Evolutionary conservation across 441 rosid species (phyloP).

Genomic region (Theobroma grandiflorum): DNA sequence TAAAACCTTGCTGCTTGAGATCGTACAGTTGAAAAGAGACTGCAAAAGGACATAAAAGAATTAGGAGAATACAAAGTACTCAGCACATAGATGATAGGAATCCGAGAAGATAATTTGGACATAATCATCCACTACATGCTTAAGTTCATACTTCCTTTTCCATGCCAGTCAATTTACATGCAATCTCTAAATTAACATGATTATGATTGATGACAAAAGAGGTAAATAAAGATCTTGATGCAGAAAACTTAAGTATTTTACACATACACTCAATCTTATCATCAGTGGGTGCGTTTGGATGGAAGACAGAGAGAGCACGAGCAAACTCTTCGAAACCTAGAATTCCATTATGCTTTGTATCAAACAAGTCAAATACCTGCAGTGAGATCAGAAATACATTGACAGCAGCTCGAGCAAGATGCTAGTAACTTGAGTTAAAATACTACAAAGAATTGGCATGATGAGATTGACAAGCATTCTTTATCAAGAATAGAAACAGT

Average conservation of each 20-base stretch:
- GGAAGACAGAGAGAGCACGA: constrained; percentile 93
- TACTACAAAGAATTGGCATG: neutral
- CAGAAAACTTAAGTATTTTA: constrained; percentile 14
- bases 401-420: constrained; percentile 17
- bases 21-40: constrained; percentile 94
- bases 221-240: constrained; percentile 11
- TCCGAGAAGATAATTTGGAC: constrained; percentile 4
- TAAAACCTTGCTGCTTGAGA: constrained; percentile 97
- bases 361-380: constrained; percentile 95
- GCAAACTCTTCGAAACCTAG: constrained; percentile 98
- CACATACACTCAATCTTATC: constrained; percentile 74
- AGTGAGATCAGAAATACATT: constrained; percentile 34
- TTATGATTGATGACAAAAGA: neutral
- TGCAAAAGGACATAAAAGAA: constrained; percentile 39
- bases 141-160: constrained; percentile 5
- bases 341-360: constrained; percentile 94
- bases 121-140: neutral
- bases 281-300: constrained; percentile 91
- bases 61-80: constrained; percentile 19
- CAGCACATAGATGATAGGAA: neutral
- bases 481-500: constrained; percentile 9
- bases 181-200: neutral
- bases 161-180: neutral
- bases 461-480: neutral
- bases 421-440: neutral